Evolutionary conservation across 129 eudicot genomes (phyloP), one percentile per base, ranked within the genome.

Genomic region (Solidago caesia): DNA sequence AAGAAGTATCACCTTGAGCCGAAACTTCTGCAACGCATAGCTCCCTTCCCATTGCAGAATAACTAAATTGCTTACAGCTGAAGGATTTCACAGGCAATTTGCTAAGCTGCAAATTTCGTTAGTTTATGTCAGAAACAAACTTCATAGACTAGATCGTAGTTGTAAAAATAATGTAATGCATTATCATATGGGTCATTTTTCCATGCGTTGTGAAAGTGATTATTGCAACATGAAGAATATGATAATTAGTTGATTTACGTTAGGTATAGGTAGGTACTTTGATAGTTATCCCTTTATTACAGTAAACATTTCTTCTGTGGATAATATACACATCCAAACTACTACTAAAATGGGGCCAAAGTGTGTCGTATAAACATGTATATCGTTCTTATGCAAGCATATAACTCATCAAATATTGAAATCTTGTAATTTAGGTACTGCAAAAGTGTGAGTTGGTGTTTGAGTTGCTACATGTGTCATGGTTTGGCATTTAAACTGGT

Each of bases 1-100:
- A 67, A 45, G 86, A 67, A 8, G 21, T 75, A 52, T 76, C 72
- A 53, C 63, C 76, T 64, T 25, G 73, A n/a, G 75, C 74, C 56
- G 79, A 77, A 60, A 90, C 87, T 62, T 93, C 89, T 4, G 96
- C 86, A 14, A 93, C 26, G 55, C 92, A 88, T 7, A 93, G 85
- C 67, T 93, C 91, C 63, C 98, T 75, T 57, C 87, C 89, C 98
- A 90, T 93, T 52, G 71, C 76, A 25, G 97, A 86, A 67, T 90
- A 84, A 69, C 84, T 67, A 70, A 88, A 93, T n/a, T 91, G 96
- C 46, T 83, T 84, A 68, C 81, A 42, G 62, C 77, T 82, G 56
- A 79, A 93, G 39, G 90, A 76, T 84, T 86, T 90, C 21, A 86
- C 88, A 0, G 92, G 89, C 67, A 88, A 75, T 76, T 86, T 90